Conservation (phyloP, 2,329 filamentous ascomycete genomes). For the Fusarium sulawesiense region DNA sequence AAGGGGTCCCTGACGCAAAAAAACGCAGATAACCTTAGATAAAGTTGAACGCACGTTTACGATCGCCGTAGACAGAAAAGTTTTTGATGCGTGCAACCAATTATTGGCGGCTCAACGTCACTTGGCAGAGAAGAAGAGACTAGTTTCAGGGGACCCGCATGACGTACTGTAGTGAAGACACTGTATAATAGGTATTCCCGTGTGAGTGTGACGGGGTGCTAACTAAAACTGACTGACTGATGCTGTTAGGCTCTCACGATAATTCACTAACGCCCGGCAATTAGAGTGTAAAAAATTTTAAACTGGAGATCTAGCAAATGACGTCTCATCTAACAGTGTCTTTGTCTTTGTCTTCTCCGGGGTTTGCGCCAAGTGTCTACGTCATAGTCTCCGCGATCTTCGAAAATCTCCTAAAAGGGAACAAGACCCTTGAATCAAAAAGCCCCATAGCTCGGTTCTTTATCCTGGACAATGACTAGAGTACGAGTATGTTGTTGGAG, state of each 20-base stretch:
- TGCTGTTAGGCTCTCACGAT: not conserved
- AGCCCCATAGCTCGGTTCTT: slow-evolving; percentile 27
- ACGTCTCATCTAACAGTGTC: slow-evolving; percentile 5
- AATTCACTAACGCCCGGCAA: not conserved
- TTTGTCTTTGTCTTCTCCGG: not conserved
- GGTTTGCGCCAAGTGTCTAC: not conserved
- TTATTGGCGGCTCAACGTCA: not conserved
- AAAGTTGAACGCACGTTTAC: slow-evolving; percentile 13
- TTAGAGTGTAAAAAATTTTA: slow-evolving; percentile 17
- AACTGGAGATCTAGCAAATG: slow-evolving; percentile 23
- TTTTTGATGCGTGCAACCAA: not conserved
- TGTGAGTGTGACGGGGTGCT: not conserved
- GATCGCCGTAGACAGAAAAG: slow-evolving; percentile 1
- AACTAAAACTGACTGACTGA: not conserved
- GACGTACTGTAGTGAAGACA: slow-evolving; percentile 7
- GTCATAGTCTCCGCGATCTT: slow-evolving; percentile 27
- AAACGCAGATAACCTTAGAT: slow-evolving; percentile 30
- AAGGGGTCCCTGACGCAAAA: not conserved
- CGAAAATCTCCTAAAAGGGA: slow-evolving; percentile 17
- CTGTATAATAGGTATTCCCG: not conserved
- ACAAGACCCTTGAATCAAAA: slow-evolving; percentile 22
- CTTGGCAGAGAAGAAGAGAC: not conserved
- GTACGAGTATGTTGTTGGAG: not conserved
- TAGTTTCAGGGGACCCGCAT: slow-evolving; percentile 22
- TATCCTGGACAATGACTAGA: slow-evolving; percentile 27